phyloP scores from a whole-genome alignment of 805 yeast genomes.

The Lipomyces yamadae region DNA sequence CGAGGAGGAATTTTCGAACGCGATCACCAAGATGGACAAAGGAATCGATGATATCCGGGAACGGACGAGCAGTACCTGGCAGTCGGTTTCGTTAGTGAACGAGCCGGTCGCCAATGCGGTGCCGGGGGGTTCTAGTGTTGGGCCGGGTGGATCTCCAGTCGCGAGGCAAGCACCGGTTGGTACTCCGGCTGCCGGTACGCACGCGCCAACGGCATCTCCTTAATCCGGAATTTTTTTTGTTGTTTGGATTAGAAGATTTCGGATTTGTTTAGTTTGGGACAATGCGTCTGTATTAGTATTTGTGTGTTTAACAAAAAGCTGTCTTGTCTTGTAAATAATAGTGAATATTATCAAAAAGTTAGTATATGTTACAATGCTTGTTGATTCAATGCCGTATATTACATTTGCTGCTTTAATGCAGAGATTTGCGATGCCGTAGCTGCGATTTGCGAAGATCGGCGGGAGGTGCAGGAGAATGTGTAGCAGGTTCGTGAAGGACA shows the following conservation, averaged over 20 bases:
- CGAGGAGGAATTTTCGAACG: conserved; percentile 44
- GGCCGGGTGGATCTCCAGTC: no score
- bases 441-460: not conserved
- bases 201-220: not conserved
- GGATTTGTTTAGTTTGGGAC: not conserved
- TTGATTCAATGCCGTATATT: not conserved
- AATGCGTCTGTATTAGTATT: not conserved
- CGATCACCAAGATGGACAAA: conserved; percentile 46
- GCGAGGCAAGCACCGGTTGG: not conserved
- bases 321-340: not conserved
- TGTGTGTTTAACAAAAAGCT: not conserved
- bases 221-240: not conserved
- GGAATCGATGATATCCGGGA: conserved; percentile 41
- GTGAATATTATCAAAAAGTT: not conserved
- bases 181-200: not conserved
- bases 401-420: not conserved
- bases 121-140: not conserved
- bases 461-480: not conserved
- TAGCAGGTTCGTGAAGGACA: not conserved
- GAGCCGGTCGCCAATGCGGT: conserved; percentile 8
- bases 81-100: conserved; percentile 17
- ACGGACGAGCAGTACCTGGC: conserved; percentile 35
- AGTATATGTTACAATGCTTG: not conserved
- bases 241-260: not conserved
- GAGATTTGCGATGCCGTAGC: not conserved